Evolutionary conservation across 2,329 filamentous ascomycete species (phyloP).

Genomic region (Eutypa lata): DNA sequence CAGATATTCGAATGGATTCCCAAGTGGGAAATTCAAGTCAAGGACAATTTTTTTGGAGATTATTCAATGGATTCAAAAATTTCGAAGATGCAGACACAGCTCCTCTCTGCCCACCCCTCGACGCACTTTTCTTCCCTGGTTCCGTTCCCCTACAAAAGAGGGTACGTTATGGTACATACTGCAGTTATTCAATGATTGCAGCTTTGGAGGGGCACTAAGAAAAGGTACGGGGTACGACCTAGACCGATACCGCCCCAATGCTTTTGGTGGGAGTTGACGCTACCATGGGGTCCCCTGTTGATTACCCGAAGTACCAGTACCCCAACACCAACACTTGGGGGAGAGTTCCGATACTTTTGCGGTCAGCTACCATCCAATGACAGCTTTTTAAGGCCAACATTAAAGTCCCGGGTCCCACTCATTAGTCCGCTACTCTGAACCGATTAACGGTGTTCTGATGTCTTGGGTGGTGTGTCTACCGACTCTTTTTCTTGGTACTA

Average conservation of each 20-base stretch:
- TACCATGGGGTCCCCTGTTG: constrained; percentile 2
- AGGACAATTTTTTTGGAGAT: background rate
- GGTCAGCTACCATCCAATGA: background rate
- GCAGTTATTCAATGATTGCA: background rate
- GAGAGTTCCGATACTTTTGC: background rate
- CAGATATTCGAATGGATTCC: background rate
- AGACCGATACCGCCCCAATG: constrained; percentile 22
- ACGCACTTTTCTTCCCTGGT: background rate
- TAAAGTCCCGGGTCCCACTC: background rate
- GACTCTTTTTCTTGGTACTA: no score
- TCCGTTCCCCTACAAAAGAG: background rate
- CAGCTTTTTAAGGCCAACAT: background rate
- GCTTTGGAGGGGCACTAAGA: constrained; percentile 16
- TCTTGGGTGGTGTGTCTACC: no score
- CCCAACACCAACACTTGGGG: constrained; percentile 27
- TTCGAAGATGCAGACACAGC: background rate
- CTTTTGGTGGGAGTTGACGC: constrained; percentile 25
- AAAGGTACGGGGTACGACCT: constrained; percentile 16
- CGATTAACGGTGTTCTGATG: no score
- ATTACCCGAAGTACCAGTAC: constrained; percentile 24
- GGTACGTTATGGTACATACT: background rate
- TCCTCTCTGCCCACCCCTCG: no score
- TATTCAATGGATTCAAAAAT: background rate
- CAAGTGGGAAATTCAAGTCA: background rate
- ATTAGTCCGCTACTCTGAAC: background rate